phyloP scores from a whole-genome alignment of 495 filamentous ascomycete species.

The Daldinia vernicosa region DNA sequence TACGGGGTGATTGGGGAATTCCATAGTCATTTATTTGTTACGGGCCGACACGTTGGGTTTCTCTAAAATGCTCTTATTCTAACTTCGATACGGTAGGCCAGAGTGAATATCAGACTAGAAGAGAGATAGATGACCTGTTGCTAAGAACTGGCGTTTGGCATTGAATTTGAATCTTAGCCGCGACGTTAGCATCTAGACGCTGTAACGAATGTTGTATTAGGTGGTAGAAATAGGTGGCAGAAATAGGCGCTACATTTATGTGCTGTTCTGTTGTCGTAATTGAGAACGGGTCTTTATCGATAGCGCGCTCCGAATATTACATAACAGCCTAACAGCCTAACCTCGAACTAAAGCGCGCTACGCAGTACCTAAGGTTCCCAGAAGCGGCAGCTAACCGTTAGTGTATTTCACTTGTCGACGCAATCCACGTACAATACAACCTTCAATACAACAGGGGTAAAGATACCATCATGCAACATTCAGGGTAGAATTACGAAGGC shows the following conservation, averaged over 20 bases:
- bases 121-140: too few relatives aligned
- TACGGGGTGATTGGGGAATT: neutral
- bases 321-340: too few relatives aligned
- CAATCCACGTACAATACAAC: neutral
- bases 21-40: neutral
- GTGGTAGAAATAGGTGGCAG: too few relatives aligned
- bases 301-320: neutral
- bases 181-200: too few relatives aligned
- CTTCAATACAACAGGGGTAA: neutral
- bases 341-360: neutral
- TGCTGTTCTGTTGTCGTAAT: too few relatives aligned
- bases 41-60: neutral
- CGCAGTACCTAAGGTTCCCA: neutral
- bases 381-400: too few relatives aligned
- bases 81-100: neutral
- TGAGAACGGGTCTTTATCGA: too few relatives aligned
- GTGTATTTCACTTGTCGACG: neutral
- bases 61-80: neutral
- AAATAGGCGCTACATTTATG: too few relatives aligned
- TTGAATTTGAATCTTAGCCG: too few relatives aligned
- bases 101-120: neutral
- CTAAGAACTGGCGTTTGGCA: too few relatives aligned
- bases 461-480: neutral
- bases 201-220: too few relatives aligned
- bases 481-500: neutral